A percentile compares a stretch with the other conserved stretches of the same genome.
Evolutionary conservation across 306 rosid species (phyloP).

Genomic region (Pterocarpus santalinus): DNA sequence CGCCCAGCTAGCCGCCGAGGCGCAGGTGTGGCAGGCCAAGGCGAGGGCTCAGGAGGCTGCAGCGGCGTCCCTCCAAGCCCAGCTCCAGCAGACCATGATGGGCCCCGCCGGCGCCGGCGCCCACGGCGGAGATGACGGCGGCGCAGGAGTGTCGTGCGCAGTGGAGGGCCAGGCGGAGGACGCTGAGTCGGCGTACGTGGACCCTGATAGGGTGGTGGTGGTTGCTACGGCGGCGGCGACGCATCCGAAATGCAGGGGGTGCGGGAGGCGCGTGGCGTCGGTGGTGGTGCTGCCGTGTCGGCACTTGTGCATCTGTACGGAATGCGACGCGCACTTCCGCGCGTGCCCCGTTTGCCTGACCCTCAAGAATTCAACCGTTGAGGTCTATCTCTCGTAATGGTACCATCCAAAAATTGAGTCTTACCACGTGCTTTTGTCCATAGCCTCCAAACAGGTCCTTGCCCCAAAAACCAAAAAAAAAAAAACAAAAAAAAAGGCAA

Average conservation of each 20-base stretch:
- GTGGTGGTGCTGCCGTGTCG: slow-evolving; percentile 91
- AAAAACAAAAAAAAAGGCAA: background rate
- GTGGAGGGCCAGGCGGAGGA: slow-evolving; percentile 79
- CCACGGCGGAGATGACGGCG: slow-evolving; percentile 40
- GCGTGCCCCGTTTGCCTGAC: slow-evolving; percentile 84
- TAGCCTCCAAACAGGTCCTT: slow-evolving; percentile 45
- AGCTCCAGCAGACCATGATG: slow-evolving; percentile 77
- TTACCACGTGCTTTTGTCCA: slow-evolving; percentile 30
- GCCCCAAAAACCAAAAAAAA: background rate
- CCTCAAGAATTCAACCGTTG: slow-evolving; percentile 76
- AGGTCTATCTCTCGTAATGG: slow-evolving; percentile 69
- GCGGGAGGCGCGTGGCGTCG: slow-evolving; percentile 74
- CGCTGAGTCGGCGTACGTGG: slow-evolving; percentile 77
- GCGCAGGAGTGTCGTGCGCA: slow-evolving; percentile 46
- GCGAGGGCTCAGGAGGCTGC: slow-evolving; percentile 80
- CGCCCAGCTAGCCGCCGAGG: slow-evolving; percentile 75
- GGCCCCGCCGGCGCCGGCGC: slow-evolving; percentile 31
- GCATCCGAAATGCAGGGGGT: slow-evolving; percentile 77
- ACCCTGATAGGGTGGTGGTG: slow-evolving; percentile 65
- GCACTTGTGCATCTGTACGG: slow-evolving; percentile 81
- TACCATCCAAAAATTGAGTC: no score
- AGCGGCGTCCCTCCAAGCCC: slow-evolving; percentile 73
- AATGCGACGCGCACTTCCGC: slow-evolving; percentile 72
- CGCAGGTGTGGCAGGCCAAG: slow-evolving; percentile 88
- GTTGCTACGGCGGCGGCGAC: slow-evolving; percentile 23